Percentiles rank a stretch among this genome's conserved stretches.
Conservation (phyloP, 164 flowering plant species). For the Nymphaea colorata region DNA sequence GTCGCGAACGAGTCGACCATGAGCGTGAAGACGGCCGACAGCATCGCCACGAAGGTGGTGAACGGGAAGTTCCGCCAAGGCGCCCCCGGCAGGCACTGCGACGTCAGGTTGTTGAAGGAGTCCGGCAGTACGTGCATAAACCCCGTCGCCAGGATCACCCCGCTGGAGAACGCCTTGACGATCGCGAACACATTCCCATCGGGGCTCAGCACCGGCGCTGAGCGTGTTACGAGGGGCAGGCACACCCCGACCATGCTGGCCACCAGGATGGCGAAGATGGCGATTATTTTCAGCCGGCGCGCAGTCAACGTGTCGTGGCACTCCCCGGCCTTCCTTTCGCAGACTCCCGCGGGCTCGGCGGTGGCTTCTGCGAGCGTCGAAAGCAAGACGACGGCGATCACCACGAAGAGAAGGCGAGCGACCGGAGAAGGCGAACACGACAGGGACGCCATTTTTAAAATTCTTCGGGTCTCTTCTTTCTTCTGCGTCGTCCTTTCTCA, state of each 20-base stretch:
- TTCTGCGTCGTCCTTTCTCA: too few species aligned
- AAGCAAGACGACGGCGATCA: too few species aligned
- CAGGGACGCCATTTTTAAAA: too few species aligned
- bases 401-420: too few species aligned
- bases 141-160: conserved; percentile 22
- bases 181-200: conserved; percentile 13
- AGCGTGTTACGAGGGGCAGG: conserved; percentile 10
- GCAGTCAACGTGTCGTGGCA: conserved; percentile 14
- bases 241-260: conserved; percentile 20
- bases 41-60: conserved; percentile 20
- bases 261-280: conserved; percentile 14
- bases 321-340: background rate
- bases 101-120: conserved; percentile 15
- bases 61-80: conserved; percentile 28
- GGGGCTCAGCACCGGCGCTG: conserved; percentile 13
- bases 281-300: conserved; percentile 14
- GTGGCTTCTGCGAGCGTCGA: too few species aligned
- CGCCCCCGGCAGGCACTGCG: conserved; percentile 15
- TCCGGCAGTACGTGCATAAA: conserved; percentile 26
- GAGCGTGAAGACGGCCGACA: conserved; percentile 18
- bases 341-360: too few species aligned
- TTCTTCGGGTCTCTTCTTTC: too few species aligned
- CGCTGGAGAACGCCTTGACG: conserved; percentile 21
- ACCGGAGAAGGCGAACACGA: too few species aligned
- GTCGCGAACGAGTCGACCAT: conserved; percentile 27